Evolutionary conservation across 2,329 filamentous ascomycete genomes (phyloP).

Genomic region (Hymenoscyphus repandus): DNA sequence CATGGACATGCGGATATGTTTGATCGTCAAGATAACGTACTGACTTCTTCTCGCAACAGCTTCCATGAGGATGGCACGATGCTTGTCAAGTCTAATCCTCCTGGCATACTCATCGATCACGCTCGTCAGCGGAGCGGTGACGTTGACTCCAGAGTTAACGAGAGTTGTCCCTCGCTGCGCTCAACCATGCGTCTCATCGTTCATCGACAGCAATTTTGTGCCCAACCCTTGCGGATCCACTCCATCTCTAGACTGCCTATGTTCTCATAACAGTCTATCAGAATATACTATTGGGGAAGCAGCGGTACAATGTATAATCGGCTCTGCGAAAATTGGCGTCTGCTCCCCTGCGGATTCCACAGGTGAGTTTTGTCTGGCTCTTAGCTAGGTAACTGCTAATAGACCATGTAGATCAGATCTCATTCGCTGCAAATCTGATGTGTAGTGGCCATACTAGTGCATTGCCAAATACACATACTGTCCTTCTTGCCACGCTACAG

Average conservation of each 20-base stretch:
- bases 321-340: slow-evolving; percentile 42
- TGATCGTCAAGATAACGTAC: slow-evolving; percentile 10
- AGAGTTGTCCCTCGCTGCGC: slow-evolving; percentile 44
- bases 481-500: slow-evolving; percentile 51
- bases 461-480: slow-evolving; percentile 50
- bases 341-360: slow-evolving; percentile 45
- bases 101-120: slow-evolving; percentile 22
- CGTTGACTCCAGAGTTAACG: slow-evolving; percentile 25
- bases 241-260: slow-evolving; percentile 58
- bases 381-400: background rate
- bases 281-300: slow-evolving; percentile 70
- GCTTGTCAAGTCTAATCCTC: slow-evolving; percentile 27
- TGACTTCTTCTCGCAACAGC: slow-evolving; percentile 17
- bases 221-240: slow-evolving; percentile 41
- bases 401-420: slow-evolving; percentile 34
- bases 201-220: slow-evolving; percentile 56
- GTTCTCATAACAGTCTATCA: slow-evolving; percentile 50
- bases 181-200: slow-evolving; percentile 54
- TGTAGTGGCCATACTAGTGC: slow-evolving; percentile 48
- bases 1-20: slow-evolving; percentile 5
- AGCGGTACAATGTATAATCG: slow-evolving; percentile 60
- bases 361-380: slow-evolving; percentile 10
- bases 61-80: slow-evolving; percentile 29
- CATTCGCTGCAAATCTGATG: slow-evolving; percentile 51
- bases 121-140: slow-evolving; percentile 17